Percentiles rank a stretch among this genome's conserved stretches.
phyloP scores from a whole-genome alignment of 805 yeast genomes.

The Saturnispora bothae region DNA sequence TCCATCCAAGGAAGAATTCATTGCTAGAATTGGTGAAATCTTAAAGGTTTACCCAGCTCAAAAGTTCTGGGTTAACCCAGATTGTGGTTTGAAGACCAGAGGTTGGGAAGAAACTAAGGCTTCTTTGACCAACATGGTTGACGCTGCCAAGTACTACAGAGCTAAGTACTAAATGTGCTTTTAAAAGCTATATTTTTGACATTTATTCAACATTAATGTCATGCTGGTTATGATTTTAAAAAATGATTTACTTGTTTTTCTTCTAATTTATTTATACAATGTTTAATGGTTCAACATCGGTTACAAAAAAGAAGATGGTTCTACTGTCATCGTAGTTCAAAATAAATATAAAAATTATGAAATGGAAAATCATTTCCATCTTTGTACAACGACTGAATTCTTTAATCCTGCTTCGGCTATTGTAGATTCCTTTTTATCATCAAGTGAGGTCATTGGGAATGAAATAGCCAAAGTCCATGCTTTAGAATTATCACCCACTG shows the following conservation, averaged over 20 bases:
- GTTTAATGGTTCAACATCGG: slow-evolving; percentile 40
- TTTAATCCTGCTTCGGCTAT: slow-evolving; percentile 67
- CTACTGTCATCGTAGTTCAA: background rate
- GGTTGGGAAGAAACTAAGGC: slow-evolving; percentile 97
- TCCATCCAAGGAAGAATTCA: slow-evolving; percentile 95
- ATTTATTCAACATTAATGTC: slow-evolving; percentile 32
- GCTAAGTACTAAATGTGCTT: slow-evolving; percentile 22
- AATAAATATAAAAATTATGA: background rate
- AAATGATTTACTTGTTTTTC: slow-evolving; percentile 6
- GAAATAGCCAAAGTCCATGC: slow-evolving; percentile 63
- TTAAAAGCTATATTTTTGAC: slow-evolving; percentile 11
- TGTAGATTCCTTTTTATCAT: slow-evolving; percentile 42
- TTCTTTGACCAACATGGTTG: slow-evolving; percentile 97
- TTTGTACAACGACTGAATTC: slow-evolving; percentile 83
- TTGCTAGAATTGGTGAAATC: slow-evolving; percentile 86
- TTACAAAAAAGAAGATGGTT: slow-evolving; percentile 9
- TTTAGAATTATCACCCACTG: slow-evolving; percentile 35
- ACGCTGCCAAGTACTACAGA: slow-evolving; percentile 95
- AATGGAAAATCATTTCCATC: slow-evolving; percentile 42
- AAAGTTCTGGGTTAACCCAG: slow-evolving; percentile 99
- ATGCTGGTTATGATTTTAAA: slow-evolving; percentile 15
- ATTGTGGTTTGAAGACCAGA: slow-evolving; percentile 99
- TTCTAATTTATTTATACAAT: slow-evolving; percentile 14
- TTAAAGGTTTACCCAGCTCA: slow-evolving; percentile 95
- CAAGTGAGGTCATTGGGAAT: slow-evolving; percentile 71